Evolutionary conservation across 129 eudicot genomes (phyloP).

Genomic region (Flaveria ramosissima): DNA sequence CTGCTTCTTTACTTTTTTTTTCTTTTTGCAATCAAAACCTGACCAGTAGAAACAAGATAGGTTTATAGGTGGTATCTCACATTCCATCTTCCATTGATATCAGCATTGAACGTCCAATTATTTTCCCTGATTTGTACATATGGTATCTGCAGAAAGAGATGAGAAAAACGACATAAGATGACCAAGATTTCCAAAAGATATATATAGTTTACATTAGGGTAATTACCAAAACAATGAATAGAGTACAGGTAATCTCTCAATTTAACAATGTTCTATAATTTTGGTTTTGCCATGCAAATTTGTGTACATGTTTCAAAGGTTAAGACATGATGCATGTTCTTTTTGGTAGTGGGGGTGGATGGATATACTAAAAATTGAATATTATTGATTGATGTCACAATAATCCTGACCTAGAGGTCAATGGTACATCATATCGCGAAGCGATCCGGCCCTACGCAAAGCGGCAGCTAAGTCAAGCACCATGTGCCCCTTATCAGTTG

Average conservation of each 20-base stretch:
- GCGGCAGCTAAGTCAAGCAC: no score
- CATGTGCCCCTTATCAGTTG: no score
- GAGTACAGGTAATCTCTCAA: neutral
- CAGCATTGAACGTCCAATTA: conserved; percentile 86
- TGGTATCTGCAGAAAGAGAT: conserved; percentile 55
- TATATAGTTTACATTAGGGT: neutral
- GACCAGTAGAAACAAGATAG: conserved; percentile 14
- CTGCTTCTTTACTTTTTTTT: neutral
- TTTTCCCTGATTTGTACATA: conserved; percentile 86
- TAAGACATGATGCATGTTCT: neutral
- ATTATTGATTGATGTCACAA: no score
- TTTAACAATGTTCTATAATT: neutral
- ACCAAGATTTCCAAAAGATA: neutral
- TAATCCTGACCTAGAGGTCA: no score
- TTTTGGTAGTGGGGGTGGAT: neutral
- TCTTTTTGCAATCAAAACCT: conserved; percentile 13
- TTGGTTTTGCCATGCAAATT: neutral
- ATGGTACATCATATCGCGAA: no score
- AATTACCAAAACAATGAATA: neutral
- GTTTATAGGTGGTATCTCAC: conserved; percentile 78
- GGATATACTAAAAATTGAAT: neutral
- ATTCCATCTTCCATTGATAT: conserved; percentile 74
- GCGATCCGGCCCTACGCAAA: no score
- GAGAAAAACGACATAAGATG: neutral
- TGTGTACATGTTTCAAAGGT: neutral